Evolutionary conservation across 768 basidiomycete species (phyloP), one percentile per base, ranked within the genome.

Genomic region (Zangia roseola): DNA sequence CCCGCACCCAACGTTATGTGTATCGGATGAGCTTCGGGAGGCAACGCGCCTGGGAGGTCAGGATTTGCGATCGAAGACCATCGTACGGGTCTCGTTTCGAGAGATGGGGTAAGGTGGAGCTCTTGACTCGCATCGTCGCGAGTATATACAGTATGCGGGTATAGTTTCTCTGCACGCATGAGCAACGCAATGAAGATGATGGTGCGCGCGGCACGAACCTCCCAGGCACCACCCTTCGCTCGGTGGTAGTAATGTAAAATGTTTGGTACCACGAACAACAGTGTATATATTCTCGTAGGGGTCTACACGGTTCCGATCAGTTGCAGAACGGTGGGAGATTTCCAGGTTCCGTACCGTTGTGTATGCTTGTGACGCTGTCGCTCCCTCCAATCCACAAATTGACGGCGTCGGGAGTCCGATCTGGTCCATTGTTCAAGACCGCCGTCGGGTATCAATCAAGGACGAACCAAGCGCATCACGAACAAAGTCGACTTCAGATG

Each of bases 221-320:
- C 83, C 67, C 31, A 95, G 63, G 68, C 81, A 87, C 79, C 85
- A 86, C 17, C 88, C 86, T 61, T 94, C 94, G n/a, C 86, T 86
- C 3, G 94, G 94, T 2, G 94, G 89, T 19, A 94, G 69, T 10
- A 97, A 75, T 0, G 85, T 86, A 61, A 97, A 97, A 33, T 86
- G 82, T 60, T 97, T 97, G 39, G 77, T 70, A 10, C 93, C 94
- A 38, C 88, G 78, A 43, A 94, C 71, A 25, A 97, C 91, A 5
- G 85, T 81, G 67, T 97, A 97, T 46, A 97, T 81, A 64, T 97
- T 97, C 71, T 97, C 94, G 57, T 94, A 97, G 0, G 91, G 92
- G 66, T 88, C 89, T 90, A 43, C 47, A 9, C 24, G 40, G 16
- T 12, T 25, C 19, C 17, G 34, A 35, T 55, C 45, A 47, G 35